Base-by-base conservation (phyloP, 164 flowering plant species). In the Kingdonia uniflora region DNA sequence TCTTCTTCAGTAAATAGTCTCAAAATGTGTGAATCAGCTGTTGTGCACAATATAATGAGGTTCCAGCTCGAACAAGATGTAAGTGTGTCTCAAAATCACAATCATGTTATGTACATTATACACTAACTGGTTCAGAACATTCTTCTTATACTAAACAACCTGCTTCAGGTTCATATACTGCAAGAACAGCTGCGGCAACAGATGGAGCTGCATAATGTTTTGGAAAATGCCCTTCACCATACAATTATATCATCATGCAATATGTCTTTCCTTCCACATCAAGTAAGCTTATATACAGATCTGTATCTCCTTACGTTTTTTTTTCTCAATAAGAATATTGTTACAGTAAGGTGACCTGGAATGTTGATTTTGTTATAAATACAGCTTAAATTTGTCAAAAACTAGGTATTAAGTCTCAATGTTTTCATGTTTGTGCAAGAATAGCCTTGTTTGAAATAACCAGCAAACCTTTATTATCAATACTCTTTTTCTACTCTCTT, bases 61-160 rank as follows among this genome's bases (percentile, higher is more conserved):
- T 60, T 70, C 52, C 84, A 85, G 59, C 88, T 85, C 59, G 82
- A 85, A 62, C 67, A 68, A 57, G 88, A 85, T 61, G 94, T 81
- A 69, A 80, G 86, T 57, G 16, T n/a, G 22, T 21, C 20, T 17
- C n/a, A 17, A 54, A 6, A 15, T 23, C 37, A 11, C 12, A 2
- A 7, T 7, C 1, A 24, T 19, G 39, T 16, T 17, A 33, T 19
- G 17, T 7, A 0, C 20, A 15, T 41, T 41, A 19, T 14, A 41
- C 2, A 14, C 2, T 1, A 41, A 11, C 14, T 11, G 44, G 6
- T 11, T 14, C 14, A 2, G 19, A 16, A 11, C 10, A 19, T 5
- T 16, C 14, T 29, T 46, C 15, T 26, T 44, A 22, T 6, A 12
- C 57, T 52, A 42, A 62, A 45, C 3, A 39, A 12, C 21, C 17